These are phyloP conservation scores for Schwanniomyces etchellsii DNA, from an alignment of 1,139 yeast genomes.

Conservation along the genomic window DNA sequence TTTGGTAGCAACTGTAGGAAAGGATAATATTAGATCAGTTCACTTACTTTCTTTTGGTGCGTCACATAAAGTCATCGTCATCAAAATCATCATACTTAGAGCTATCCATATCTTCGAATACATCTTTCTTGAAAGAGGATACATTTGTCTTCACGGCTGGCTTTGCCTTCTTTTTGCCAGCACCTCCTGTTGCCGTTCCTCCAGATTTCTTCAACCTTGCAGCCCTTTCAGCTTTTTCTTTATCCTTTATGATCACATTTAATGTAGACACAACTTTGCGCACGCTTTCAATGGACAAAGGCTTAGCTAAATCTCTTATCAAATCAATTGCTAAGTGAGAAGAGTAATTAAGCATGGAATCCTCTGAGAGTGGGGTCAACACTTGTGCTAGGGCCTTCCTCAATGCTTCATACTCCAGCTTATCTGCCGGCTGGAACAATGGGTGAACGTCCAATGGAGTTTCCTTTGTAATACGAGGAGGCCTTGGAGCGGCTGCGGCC, in stretches of 20 bases:
- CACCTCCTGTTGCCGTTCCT: conserved; percentile 87
- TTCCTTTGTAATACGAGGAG: conserved; percentile 46
- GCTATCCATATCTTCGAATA: conserved; percentile 52
- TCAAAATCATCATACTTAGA: conserved; percentile 47
- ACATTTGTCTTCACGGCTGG: conserved; percentile 66
- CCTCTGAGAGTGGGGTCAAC: conserved; percentile 57
- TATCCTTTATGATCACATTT: conserved; percentile 75
- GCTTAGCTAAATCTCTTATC: conserved; percentile 77
- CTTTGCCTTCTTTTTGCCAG: conserved; percentile 92
- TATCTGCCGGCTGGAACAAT: conserved; percentile 72
- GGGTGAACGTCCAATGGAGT: conserved; percentile 72
- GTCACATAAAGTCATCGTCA: conserved; percentile 89
- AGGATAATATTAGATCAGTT: no score
- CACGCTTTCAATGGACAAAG: conserved; percentile 73
- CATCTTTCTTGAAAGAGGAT: conserved; percentile 74
- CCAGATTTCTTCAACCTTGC: conserved; percentile 75
- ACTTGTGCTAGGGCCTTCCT: conserved; percentile 73
- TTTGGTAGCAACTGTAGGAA: no score
- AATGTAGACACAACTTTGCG: conserved; percentile 85
- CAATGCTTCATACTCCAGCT: conserved; percentile 76
- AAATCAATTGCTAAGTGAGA: conserved; percentile 78
- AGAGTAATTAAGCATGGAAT: conserved; percentile 62
- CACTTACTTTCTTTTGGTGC: no score
- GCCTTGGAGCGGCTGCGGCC: conserved; percentile 23
- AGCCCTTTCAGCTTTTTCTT: conserved; percentile 84